A percentile compares a stretch with the other conserved stretches of the same genome.
phyloP scores from a whole-genome alignment of 2,329 filamentous ascomycete genomes.

The Aspergillus sp. region DNA sequence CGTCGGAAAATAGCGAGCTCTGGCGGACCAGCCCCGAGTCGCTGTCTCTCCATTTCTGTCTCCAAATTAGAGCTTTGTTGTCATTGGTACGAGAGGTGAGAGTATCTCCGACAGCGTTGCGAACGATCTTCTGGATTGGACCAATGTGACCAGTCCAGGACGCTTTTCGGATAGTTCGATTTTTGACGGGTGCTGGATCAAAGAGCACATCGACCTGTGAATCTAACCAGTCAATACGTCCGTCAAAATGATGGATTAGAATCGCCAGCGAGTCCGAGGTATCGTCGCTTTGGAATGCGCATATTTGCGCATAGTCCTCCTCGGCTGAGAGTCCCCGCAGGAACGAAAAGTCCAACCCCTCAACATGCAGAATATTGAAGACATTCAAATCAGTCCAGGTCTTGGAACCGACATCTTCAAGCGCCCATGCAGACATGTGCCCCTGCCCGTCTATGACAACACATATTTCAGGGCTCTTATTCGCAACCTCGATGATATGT shows the following conservation, averaged over 20 bases:
- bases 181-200: slow-evolving; percentile 66
- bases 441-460: slow-evolving; percentile 82
- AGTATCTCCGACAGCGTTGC: slow-evolving; percentile 79
- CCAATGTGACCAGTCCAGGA: slow-evolving; percentile 85
- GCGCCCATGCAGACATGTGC: slow-evolving; percentile 87
- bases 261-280: slow-evolving; percentile 69
- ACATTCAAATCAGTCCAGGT: slow-evolving; percentile 67
- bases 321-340: slow-evolving; percentile 32
- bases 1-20: slow-evolving; percentile 68
- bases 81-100: slow-evolving; percentile 79
- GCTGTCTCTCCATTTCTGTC: slow-evolving; percentile 60
- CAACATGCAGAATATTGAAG: slow-evolving; percentile 85
- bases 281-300: slow-evolving; percentile 70
- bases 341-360: slow-evolving; percentile 57
- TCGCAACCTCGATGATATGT: slow-evolving; percentile 83
- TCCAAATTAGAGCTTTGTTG: slow-evolving; percentile 84
- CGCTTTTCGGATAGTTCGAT: slow-evolving; percentile 65
- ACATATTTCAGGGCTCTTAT: slow-evolving; percentile 83
- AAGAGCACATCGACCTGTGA: slow-evolving; percentile 79
- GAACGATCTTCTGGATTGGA: slow-evolving; percentile 81
- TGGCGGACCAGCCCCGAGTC: slow-evolving; percentile 66
- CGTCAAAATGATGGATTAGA: slow-evolving; percentile 82
- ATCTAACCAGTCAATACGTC: slow-evolving; percentile 80
- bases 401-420: slow-evolving; percentile 82
- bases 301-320: slow-evolving; percentile 69